Conservation (phyloP, 768 basidiomycete genomes). For the Suillus variegatus region DNA sequence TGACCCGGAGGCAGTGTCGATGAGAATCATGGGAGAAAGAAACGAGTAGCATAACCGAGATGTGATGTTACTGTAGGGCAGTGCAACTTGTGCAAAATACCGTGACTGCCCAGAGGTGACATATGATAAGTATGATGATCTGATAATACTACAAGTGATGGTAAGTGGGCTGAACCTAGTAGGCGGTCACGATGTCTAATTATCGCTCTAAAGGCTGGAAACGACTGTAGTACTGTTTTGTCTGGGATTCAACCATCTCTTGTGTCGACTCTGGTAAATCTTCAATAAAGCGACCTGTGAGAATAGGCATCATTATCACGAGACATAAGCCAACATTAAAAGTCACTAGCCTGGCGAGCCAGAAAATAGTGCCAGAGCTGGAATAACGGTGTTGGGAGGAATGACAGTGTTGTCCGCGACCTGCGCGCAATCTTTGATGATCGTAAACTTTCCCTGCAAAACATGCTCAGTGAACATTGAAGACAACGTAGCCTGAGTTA, state of each 20-base stretch:
- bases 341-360: constrained; percentile 82
- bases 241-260: constrained; percentile 83
- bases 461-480: not conserved
- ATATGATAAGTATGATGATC: constrained; percentile 5
- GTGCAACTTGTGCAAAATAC: not conserved
- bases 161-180: not conserved
- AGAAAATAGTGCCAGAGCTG: constrained; percentile 79
- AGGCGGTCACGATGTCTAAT: constrained; percentile 1
- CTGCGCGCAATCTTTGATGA: constrained; percentile 93
- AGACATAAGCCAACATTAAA: constrained; percentile 2
- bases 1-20: not conserved
- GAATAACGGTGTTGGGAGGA: constrained; percentile 90
- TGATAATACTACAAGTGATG: constrained; percentile 12
- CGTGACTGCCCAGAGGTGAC: not conserved
- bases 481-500: not conserved
- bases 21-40: not conserved
- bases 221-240: constrained; percentile 82
- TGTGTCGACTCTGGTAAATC: constrained; percentile 94
- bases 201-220: constrained; percentile 65
- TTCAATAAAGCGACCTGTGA: constrained; percentile 72
- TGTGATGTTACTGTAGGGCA: not conserved
- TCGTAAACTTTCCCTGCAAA: constrained; percentile 88
- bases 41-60: not conserved
- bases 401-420: constrained; percentile 89
- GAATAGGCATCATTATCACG: constrained; percentile 5